phyloP scores from a whole-genome alignment of 257 asterid species.

The Primulina huaijiensis region DNA sequence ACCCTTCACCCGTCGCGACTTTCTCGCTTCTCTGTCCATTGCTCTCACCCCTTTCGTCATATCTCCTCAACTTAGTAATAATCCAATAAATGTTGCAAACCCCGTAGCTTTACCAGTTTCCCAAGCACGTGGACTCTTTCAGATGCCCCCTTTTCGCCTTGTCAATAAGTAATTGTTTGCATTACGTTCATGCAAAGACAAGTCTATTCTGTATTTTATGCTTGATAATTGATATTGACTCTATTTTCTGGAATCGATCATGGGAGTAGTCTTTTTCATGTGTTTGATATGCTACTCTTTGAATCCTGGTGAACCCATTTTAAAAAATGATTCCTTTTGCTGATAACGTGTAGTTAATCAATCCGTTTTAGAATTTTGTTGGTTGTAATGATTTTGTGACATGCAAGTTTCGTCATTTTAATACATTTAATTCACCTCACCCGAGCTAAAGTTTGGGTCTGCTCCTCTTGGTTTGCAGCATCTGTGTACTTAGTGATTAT shows the following conservation, averaged over 20 bases:
- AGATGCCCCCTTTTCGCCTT: slow-evolving; percentile 92
- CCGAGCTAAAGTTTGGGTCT: neutral
- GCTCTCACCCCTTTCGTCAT: slow-evolving; percentile 43
- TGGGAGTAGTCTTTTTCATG: neutral
- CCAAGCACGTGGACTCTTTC: slow-evolving; percentile 90
- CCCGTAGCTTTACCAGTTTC: slow-evolving; percentile 39
- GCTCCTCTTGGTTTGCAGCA: neutral
- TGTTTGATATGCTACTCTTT: neutral
- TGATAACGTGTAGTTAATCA: neutral
- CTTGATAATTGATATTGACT: neutral
- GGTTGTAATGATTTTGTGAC: neutral
- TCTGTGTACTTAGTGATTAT: neutral
- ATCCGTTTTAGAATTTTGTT: neutral
- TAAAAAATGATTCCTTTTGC: neutral
- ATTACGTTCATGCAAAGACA: neutral
- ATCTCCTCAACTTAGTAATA: slow-evolving; percentile 34
- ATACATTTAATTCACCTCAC: neutral
- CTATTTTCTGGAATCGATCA: neutral
- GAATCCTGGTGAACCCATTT: slow-evolving; percentile 6
- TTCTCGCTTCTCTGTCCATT: slow-evolving; percentile 49
- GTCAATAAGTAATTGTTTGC: slow-evolving; percentile 47
- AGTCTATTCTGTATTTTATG: neutral
- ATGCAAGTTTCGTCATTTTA: neutral
- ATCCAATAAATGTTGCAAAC: slow-evolving; percentile 24
- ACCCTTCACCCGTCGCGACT: slow-evolving; percentile 53